Conservation (phyloP, 306 rosid species). For the Rosa rugosa region DNA sequence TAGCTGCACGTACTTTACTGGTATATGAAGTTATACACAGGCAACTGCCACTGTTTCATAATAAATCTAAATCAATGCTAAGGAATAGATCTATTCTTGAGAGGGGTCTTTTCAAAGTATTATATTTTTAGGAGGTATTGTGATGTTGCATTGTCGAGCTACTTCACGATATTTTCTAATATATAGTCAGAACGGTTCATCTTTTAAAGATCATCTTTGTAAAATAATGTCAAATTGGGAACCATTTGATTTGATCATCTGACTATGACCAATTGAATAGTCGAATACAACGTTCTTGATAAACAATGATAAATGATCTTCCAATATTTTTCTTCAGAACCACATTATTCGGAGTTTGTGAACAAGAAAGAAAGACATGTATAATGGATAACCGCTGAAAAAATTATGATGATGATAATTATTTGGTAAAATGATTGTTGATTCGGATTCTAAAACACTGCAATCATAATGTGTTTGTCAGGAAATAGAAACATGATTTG, state of each 20-base stretch:
- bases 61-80: not conserved
- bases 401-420: not conserved
- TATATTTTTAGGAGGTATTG: not conserved
- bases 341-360: not conserved
- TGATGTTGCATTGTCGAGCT: not conserved
- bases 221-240: not conserved
- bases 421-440: not conserved
- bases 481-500: not conserved
- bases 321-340: not conserved
- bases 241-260: not conserved
- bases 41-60: slow-evolving; percentile 7
- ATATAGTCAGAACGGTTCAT: not conserved
- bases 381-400: not conserved
- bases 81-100: no score
- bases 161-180: not conserved
- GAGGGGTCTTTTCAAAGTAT: not conserved
- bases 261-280: not conserved
- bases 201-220: not conserved
- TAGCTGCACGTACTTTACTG: not conserved
- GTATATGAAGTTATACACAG: not conserved
- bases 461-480: not conserved
- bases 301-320: not conserved
- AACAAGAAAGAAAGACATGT: not conserved
- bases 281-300: not conserved
- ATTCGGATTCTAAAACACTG: not conserved